These are phyloP conservation scores for Suillus placidus DNA, from an alignment of 768 basidiomycete species.

Conservation along the genomic window DNA sequence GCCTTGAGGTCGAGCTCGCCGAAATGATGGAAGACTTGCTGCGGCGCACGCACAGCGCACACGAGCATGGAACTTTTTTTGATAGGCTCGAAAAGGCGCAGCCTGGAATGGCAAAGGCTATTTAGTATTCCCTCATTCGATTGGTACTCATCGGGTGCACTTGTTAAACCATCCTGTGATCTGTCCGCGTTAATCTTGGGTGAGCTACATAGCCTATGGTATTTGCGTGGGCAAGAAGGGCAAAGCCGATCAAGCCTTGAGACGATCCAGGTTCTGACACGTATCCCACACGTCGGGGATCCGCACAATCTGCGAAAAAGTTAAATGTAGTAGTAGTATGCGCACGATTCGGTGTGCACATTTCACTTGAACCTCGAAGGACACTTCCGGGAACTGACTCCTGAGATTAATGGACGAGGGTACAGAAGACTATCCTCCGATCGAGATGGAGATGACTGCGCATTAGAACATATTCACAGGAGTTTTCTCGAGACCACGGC, in stretches of 20 bases:
- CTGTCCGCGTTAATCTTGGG: conserved; percentile 15
- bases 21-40: conserved; percentile 20
- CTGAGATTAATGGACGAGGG: neutral
- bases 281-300: conserved; percentile 7
- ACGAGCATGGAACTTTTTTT: conserved; percentile 27
- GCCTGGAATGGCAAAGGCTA: conserved; percentile 17
- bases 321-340: neutral
- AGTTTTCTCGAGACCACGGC: neutral
- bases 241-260: neutral
- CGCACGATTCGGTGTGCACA: neutral
- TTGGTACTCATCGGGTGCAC: conserved; percentile 11
- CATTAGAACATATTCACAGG: neutral
- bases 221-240: neutral
- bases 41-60: conserved; percentile 17
- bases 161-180: conserved; percentile 7
- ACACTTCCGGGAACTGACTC: neutral
- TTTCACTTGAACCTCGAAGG: neutral
- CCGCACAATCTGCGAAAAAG: neutral
- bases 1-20: conserved; percentile 26
- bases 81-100: conserved; percentile 27
- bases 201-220: neutral
- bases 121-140: conserved; percentile 21
- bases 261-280: neutral
- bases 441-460: neutral
- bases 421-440: neutral